Conservation (phyloP, 352 stramenopile genomes). For the Globisporangium sylvaticum region DNA sequence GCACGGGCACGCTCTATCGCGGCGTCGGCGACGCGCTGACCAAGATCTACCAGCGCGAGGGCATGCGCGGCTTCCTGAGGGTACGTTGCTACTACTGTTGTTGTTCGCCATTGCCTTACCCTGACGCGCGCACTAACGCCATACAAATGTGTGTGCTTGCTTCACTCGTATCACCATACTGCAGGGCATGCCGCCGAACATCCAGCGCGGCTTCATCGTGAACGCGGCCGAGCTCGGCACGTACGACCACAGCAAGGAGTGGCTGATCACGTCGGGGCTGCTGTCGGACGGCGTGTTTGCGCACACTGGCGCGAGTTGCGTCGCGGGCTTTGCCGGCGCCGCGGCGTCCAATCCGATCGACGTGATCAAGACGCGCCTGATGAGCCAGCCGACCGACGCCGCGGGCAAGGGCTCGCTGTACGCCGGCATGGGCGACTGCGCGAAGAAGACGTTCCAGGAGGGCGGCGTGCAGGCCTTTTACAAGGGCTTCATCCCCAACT, state of each 20-base stretch:
- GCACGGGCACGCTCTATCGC: slow-evolving; percentile 63
- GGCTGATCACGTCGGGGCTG: slow-evolving; percentile 60
- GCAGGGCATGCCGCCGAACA: slow-evolving; percentile 79
- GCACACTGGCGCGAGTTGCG: slow-evolving; percentile 68
- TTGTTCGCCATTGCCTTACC: not conserved
- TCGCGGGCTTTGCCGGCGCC: slow-evolving; percentile 74
- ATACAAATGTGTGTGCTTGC: not conserved
- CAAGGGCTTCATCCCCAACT: slow-evolving; percentile 86
- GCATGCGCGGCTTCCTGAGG: slow-evolving; percentile 62
- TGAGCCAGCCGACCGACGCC: slow-evolving; percentile 70
- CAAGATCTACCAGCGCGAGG: slow-evolving; percentile 75
- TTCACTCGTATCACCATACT: not conserved
- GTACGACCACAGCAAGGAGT: slow-evolving; percentile 85
- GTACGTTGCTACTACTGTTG: slow-evolving; percentile 11
- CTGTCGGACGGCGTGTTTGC: slow-evolving; percentile 59
- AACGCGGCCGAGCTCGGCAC: slow-evolving; percentile 83
- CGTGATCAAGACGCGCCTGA: slow-evolving; percentile 82
- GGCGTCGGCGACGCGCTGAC: slow-evolving; percentile 61
- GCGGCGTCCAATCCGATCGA: slow-evolving; percentile 76
- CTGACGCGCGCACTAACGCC: not conserved
- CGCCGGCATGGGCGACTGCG: slow-evolving; percentile 67
- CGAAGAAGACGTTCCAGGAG: slow-evolving; percentile 62
- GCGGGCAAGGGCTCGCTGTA: slow-evolving; percentile 54
- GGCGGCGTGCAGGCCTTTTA: slow-evolving; percentile 72
- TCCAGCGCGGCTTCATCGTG: slow-evolving; percentile 83